Evolutionary conservation across 2,329 filamentous ascomycete genomes (phyloP), one percentile per base, ranked within the genome.

Genomic region (Arthrobotrys musiformis): DNA sequence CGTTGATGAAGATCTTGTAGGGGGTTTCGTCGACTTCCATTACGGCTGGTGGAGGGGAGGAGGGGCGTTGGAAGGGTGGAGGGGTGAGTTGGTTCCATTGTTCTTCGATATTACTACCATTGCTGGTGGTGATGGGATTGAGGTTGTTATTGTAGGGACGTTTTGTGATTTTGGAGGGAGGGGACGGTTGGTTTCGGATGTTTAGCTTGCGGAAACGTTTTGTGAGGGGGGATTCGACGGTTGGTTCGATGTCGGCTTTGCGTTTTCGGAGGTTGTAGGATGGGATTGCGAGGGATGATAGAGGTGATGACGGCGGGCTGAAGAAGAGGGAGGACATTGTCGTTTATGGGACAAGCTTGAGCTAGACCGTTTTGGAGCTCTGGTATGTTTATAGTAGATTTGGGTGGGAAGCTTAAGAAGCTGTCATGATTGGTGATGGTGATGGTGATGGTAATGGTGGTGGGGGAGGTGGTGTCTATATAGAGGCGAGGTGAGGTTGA

Each of bases 1-100:
- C 90, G 85, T 94, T 91, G 80, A 99, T 93, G 86, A 95, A 97
- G 76, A 97, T 70, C 52, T 42, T 70, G 89, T 82, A 91, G 92
- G 85, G 97, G 87, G 81, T 92, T 92, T 33, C 92, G 81, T 73
- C 69, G n/a, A 70, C 33, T 13, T 79, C 69, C 69, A 70, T 73
- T 3, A 62, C 66, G 19, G 72, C 72, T 19, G 69, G 69, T 1
- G 66, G 76, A 13, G 76, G 76, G 5, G 66, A 74, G 13, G 66
- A 58, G 5, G 69, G 69, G 8, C 70, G 63, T 19, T 62, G 69
- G 70, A 74, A 68, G 4, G 69, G 54, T 22, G 76, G 76, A 91
- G 84, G 97, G 91, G 84, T 98, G 94, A 77, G 98, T n/a, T n/a
- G n/a, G 83, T 70, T 91, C 88, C 94, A 98, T 97, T 70, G 84